These are phyloP conservation scores for Hirschioporus abietinus DNA, from an alignment of 768 basidiomycete species.

Conservation along the genomic window DNA sequence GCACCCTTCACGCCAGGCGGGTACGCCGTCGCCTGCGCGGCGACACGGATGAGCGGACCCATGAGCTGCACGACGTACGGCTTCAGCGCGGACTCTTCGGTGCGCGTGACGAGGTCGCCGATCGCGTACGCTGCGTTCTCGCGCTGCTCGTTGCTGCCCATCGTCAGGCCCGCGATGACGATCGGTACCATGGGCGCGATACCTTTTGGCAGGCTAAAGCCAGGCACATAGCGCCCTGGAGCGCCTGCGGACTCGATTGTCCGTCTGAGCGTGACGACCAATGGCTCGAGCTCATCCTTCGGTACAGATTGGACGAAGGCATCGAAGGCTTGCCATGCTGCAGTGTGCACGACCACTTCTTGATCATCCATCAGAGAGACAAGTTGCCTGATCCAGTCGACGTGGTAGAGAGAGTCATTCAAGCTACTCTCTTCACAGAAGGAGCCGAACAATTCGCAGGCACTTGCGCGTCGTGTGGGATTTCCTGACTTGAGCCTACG, in stretches of 20 bases:
- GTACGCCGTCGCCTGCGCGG: slow-evolving; percentile 82
- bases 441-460: slow-evolving; percentile 68
- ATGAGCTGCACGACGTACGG: slow-evolving; percentile 95
- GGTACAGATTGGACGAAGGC: slow-evolving; percentile 83
- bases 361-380: slow-evolving; percentile 78
- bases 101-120: slow-evolving; percentile 90
- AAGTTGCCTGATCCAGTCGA: slow-evolving; percentile 93
- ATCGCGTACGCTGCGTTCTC: slow-evolving; percentile 96
- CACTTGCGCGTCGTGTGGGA: slow-evolving; percentile 68
- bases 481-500: slow-evolving; percentile 77
- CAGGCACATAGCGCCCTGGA: slow-evolving; percentile 73
- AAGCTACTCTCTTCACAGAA: slow-evolving; percentile 83
- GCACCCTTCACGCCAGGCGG: slow-evolving; percentile 92
- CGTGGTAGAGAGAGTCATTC: slow-evolving; percentile 78
- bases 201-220: slow-evolving; percentile 83
- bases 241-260: slow-evolving; percentile 83
- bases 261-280: slow-evolving; percentile 84
- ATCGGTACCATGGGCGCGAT: slow-evolving; percentile 79
- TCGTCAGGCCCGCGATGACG: slow-evolving; percentile 88
- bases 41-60: slow-evolving; percentile 92
- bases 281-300: slow-evolving; percentile 88
- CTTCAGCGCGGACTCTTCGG: slow-evolving; percentile 82
- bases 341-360: slow-evolving; percentile 68
- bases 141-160: slow-evolving; percentile 90
- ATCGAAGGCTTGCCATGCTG: slow-evolving; percentile 81